Base-by-base conservation (phyloP, 2,329 filamentous ascomycete species). In the Cladophialophora bantiana region DNA sequence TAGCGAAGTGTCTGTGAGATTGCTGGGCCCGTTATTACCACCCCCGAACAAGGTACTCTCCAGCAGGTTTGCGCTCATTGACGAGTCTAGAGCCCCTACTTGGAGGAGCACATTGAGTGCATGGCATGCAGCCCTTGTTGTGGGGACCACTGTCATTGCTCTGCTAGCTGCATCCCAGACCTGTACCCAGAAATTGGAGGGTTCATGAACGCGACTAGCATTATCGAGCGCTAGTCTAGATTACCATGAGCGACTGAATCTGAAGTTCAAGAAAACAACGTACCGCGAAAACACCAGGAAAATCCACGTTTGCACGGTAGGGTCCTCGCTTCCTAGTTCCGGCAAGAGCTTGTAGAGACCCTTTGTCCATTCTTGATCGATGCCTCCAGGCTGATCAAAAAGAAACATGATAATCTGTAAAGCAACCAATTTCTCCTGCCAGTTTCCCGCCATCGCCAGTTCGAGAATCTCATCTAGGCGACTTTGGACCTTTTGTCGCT, bases 1-100 rank as follows among this genome's bases (percentile, higher is more conserved):
- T 18, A 94, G 81, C 2, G 92, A 90, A 1, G 93, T 88, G 76
- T 98, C 95, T n/a, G 89, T 89, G 18, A 97, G 80, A 20, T 88
- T 77, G 1, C 88, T 88, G 7, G 95, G 94, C 0, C 94, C 94
- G 75, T 90, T 94, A 40, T 94, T 83, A 73, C 96, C 94, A 54
- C 92, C 88, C 26, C 69, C 65, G 34, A 71, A 71, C 2, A 70
- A 32, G 32, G 64, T 63, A 53, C 34, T 66, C 35, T 68, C 70
- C 59, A 67, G 31, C 18, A 55, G 45, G 42, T 20, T 50, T 38
- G 48, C 66, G 40, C 32, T 65, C 52, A 64, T 52, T 15, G 56
- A 34, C 3, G 65, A 40, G 5, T 50, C 36, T 15, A 71, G 38
- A 35, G 67, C 13, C 12, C 64, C 58, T 32, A 52, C 32, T n/a